Base-by-base conservation (phyloP, 2,329 filamentous ascomycete genomes). In the Beauveria bassiana region DNA sequence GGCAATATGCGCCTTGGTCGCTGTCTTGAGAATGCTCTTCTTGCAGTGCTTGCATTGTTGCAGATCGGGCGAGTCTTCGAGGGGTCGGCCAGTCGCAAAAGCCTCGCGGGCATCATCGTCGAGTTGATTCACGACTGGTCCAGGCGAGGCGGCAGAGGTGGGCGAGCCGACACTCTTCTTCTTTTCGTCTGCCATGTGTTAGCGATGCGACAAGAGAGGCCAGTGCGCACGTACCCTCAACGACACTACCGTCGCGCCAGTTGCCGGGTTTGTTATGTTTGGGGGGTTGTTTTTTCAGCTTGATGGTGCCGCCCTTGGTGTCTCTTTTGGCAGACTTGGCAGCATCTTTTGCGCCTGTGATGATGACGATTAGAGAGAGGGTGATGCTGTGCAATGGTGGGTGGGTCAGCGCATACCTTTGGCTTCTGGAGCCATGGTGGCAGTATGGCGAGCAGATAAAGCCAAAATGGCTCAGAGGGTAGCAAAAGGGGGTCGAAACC, bases 11-110 rank as follows among this genome's bases (percentile, higher is more conserved):
- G 85, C 84, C 62, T 88, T 87, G 2, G 90, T 89, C 0, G 86
- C 86, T 38, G 85, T 85, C 68, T 88, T 89, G 16, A 95, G 79
- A 14, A 96, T 84, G 57, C 89, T 89, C 69, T 96, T 93, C 75
- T 95, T 96, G 78, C 93, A 99, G 72, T 96, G 91, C 72, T 95
- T 97, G 81, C 93, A 99, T 66, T 89, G 82, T 56, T 95, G 86
- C 10, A 91, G 82, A 65, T 96, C 91, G 12, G 89, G 84, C 61
- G 80, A 81, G 70, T 96, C 93, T 68, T 92, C 87, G 66, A 96
- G 82, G 0, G 92, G 91, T 62, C 88, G 86, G 64, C 91, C 91
- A 52, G 88, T 93, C 4, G 86, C 81, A 73, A 97, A 97, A 5
- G 89, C 89, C 63, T 91, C 86, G 67, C 89, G 84, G 16, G 90